Conservation (phyloP, 371 early-diverging fungal genomes). For the Phascolomyces articulosus region DNA sequence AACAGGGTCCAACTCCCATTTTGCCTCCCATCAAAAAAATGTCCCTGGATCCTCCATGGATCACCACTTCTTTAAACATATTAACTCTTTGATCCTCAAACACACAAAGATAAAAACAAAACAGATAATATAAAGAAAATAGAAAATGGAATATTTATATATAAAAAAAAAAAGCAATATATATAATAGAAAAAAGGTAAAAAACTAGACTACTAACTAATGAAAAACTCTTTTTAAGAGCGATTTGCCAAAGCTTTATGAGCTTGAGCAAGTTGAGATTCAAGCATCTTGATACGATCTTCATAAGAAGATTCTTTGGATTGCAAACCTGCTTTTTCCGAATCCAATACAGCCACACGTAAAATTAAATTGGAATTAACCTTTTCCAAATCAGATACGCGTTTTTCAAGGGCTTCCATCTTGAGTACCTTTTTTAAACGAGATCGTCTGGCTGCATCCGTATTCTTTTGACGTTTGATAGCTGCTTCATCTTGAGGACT, state of each 20-base stretch:
- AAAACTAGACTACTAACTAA: too few relatives aligned
- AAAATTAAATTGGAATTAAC: constrained; percentile 65
- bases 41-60: too few relatives aligned
- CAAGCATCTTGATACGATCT: constrained; percentile 63
- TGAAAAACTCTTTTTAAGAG: background rate
- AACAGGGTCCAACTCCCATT: too few relatives aligned
- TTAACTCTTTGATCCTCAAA: too few relatives aligned
- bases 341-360: constrained; percentile 70
- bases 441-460: constrained; percentile 90
- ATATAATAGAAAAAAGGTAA: too few relatives aligned
- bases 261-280: constrained; percentile 67
- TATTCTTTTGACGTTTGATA: constrained; percentile 83
- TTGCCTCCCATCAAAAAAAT: too few relatives aligned
- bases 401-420: constrained; percentile 78
- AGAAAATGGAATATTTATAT: too few relatives aligned
- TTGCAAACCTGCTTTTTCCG: constrained; percentile 56
- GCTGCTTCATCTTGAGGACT: constrained; percentile 55
- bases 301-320: constrained; percentile 64
- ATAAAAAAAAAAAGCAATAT: too few relatives aligned
- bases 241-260: constrained; percentile 32
- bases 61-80: too few relatives aligned
- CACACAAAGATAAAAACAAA: too few relatives aligned
- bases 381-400: constrained; percentile 71
- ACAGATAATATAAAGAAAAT: too few relatives aligned
- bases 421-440: constrained; percentile 80